Percentiles rank a stretch among this genome's conserved stretches.
phyloP scores from a whole-genome alignment of 176 grass and related monocot species.

The Triticum dicoccoides region DNA sequence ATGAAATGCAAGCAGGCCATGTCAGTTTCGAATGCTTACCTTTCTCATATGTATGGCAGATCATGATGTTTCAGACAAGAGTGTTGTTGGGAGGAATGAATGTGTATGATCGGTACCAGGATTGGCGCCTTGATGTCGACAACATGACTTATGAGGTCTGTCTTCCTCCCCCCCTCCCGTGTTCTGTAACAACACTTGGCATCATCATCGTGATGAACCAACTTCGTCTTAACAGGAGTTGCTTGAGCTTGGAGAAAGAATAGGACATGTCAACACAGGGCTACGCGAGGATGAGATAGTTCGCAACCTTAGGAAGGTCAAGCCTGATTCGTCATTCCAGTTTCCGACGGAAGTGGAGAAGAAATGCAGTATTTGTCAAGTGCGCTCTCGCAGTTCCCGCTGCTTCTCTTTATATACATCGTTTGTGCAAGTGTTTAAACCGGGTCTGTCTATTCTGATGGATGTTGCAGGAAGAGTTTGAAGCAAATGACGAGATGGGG shows the following conservation, averaged over 20 bases:
- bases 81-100: constrained; percentile 82
- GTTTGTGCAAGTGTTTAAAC: neutral
- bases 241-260: constrained; percentile 84
- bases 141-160: constrained; percentile 92
- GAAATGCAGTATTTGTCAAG: constrained; percentile 96
- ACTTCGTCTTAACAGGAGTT: constrained; percentile 57
- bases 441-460: neutral
- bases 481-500: constrained; percentile 81
- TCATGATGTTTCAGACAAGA: constrained; percentile 97
- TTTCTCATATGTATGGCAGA: constrained; percentile 35
- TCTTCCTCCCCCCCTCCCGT: neutral
- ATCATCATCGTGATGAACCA: neutral
- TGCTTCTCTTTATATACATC: neutral
- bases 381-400: constrained; percentile 1
- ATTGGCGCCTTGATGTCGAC: constrained; percentile 95
- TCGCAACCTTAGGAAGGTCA: constrained; percentile 52
- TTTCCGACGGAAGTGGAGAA: constrained; percentile 56
- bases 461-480: constrained; percentile 77
- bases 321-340: constrained; percentile 45
- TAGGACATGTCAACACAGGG: constrained; percentile 89
- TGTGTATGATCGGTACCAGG: constrained; percentile 63
- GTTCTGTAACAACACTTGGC: neutral
- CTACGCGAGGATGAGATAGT: constrained; percentile 91
- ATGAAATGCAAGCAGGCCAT: neutral
- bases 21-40: neutral